A percentile compares a stretch with the other conserved stretches of the same genome.
These are phyloP conservation scores for Dothideomycetes sp. DNA, from an alignment of 2,329 filamentous ascomycete species.

Conservation along the genomic window DNA sequence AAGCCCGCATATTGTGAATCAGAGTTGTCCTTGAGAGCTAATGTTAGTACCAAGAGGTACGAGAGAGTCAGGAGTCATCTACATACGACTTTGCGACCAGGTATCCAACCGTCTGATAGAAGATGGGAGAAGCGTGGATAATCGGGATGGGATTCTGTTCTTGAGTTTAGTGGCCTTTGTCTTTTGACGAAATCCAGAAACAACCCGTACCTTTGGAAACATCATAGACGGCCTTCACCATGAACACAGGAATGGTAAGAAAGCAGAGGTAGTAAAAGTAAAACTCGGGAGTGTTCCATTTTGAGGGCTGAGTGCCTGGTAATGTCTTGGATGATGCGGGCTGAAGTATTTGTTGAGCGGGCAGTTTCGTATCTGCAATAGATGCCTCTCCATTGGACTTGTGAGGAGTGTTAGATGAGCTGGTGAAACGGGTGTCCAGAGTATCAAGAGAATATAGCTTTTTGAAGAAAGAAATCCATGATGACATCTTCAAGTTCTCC, in stretches of 20 bases:
- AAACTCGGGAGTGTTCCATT: slow-evolving; percentile 84
- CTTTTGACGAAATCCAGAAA: slow-evolving; percentile 23
- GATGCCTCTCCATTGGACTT: slow-evolving; percentile 13
- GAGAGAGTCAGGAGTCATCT: background rate
- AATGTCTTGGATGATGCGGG: slow-evolving; percentile 21
- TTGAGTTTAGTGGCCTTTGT: background rate
- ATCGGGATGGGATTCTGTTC: slow-evolving; percentile 65
- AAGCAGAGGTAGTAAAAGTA: slow-evolving; percentile 77
- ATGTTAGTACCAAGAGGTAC: background rate
- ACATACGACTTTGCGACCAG: slow-evolving; percentile 73
- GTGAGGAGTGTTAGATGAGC: slow-evolving; percentile 54
- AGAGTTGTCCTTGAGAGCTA: slow-evolving; percentile 60
- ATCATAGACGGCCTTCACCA: slow-evolving; percentile 84
- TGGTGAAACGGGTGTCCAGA: slow-evolving; percentile 64
- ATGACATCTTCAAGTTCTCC: slow-evolving; percentile 9
- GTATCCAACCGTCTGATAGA: slow-evolving; percentile 80
- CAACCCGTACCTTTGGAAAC: slow-evolving; percentile 62
- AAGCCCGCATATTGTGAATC: slow-evolving; percentile 83
- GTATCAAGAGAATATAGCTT: slow-evolving; percentile 57
- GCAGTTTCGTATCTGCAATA: slow-evolving; percentile 12
- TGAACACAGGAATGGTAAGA: slow-evolving; percentile 57
- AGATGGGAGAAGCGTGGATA: slow-evolving; percentile 64
- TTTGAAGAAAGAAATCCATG: slow-evolving; percentile 33
- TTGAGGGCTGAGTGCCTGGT: slow-evolving; percentile 48
- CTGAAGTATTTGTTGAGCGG: slow-evolving; percentile 22